These are phyloP conservation scores for Favolaschia claudopus DNA, from an alignment of 768 basidiomycete genomes.

Conservation along the genomic window DNA sequence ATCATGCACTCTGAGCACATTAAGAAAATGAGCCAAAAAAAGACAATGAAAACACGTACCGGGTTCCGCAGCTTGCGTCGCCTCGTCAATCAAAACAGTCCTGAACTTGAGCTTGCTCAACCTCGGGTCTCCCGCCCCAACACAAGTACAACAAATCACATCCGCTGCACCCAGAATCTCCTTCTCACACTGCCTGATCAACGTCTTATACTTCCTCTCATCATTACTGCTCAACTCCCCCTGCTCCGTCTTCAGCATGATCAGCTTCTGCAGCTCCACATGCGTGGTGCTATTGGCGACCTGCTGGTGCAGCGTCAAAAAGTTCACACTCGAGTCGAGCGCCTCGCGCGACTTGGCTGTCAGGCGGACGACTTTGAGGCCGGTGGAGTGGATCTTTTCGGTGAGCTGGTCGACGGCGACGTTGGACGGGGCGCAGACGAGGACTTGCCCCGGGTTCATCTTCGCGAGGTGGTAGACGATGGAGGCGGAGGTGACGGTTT, in stretches of 20 bases:
- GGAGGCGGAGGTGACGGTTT: slow-evolving; percentile 98
- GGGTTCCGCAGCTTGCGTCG: slow-evolving; percentile 97
- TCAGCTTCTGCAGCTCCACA: slow-evolving; percentile 96
- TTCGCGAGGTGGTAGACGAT: slow-evolving; percentile 98
- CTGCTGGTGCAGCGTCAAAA: slow-evolving; percentile 96
- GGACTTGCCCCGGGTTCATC: slow-evolving; percentile 99
- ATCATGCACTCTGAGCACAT: slow-evolving; percentile 92
- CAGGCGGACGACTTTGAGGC: slow-evolving; percentile 95
- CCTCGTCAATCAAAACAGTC: slow-evolving; percentile 98
- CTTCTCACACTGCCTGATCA: slow-evolving; percentile 95
- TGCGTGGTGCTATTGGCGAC: slow-evolving; percentile 97
- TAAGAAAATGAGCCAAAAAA: slow-evolving; percentile 22
- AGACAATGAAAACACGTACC: slow-evolving; percentile 55
- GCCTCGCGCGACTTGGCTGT: slow-evolving; percentile 99
- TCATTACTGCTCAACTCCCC: slow-evolving; percentile 97
- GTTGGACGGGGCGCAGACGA: slow-evolving; percentile 98
- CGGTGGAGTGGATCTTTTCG: slow-evolving; percentile 99
- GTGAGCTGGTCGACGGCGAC: slow-evolving; percentile 99
- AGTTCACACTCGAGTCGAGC: slow-evolving; percentile 92
- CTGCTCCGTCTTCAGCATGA: slow-evolving; percentile 96
- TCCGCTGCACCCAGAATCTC: slow-evolving; percentile 95
- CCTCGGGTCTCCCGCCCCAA: slow-evolving; percentile 96
- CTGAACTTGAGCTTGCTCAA: slow-evolving; percentile 97
- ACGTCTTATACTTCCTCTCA: slow-evolving; percentile 96
- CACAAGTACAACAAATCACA: slow-evolving; percentile 98